A percentile compares a stretch with the other conserved stretches of the same genome.
These are phyloP conservation scores for Citeromyces matritensis DNA, from an alignment of 805 yeast genomes.

Conservation along the genomic window DNA sequence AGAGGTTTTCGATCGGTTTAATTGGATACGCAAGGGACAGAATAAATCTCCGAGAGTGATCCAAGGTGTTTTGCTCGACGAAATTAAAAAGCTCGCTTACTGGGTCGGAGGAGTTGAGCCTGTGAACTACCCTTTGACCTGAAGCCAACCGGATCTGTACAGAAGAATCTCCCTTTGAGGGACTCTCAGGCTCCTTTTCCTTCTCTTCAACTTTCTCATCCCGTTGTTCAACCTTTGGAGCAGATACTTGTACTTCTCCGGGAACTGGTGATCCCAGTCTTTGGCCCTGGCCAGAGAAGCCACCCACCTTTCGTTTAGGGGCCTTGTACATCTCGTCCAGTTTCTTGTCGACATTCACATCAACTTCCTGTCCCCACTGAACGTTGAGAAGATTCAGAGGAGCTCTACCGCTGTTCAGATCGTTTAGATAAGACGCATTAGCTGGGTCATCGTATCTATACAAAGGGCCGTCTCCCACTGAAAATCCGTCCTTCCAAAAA, in stretches of 20 bases:
- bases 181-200: conserved; percentile 4
- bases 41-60: conserved; percentile 32
- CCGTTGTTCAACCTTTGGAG: conserved; percentile 4
- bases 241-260: conserved; percentile 28
- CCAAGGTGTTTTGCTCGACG: conserved; percentile 35
- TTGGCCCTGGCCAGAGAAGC: conserved; percentile 68
- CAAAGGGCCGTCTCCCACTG: conserved; percentile 82
- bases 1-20: conserved; percentile 45
- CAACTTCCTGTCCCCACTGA: conserved; percentile 83
- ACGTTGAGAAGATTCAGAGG: conserved; percentile 76
- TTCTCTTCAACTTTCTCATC: conserved; percentile 9
- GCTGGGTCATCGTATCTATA: conserved; percentile 84
- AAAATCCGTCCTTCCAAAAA: conserved; percentile 94
- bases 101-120: conserved; percentile 50
- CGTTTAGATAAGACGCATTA: conserved; percentile 65
- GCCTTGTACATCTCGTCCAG: conserved; percentile 65
- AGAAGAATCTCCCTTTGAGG: conserved; percentile 45
- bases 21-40: conserved; percentile 78
- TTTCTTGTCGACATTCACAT: conserved; percentile 71
- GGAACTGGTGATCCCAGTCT: conserved; percentile 86
- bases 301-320: conserved; percentile 37
- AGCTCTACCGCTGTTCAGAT: conserved; percentile 81
- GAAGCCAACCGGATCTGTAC: conserved; percentile 77
- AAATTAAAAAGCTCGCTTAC: conserved; percentile 55
- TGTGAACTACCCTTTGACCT: conserved; percentile 55